Conservation (phyloP, 2,329 filamentous ascomycete species). For the Aspergillus sp. region DNA sequence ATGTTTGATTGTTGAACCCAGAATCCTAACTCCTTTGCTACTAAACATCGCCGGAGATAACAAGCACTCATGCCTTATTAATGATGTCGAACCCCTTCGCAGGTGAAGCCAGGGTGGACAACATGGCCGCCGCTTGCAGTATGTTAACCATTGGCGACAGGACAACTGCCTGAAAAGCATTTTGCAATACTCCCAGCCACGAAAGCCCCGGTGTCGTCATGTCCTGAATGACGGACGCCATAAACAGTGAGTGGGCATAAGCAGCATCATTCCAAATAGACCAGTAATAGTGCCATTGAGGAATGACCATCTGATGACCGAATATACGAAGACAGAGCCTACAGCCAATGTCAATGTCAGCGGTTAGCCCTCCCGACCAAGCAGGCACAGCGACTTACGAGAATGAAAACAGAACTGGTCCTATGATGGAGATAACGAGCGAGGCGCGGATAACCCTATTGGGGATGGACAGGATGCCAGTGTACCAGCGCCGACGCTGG, state of each 20-base stretch:
- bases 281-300: too few species aligned
- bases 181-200: neutral
- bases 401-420: neutral
- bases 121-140: neutral
- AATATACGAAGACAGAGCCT: too few species aligned
- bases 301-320: too few species aligned
- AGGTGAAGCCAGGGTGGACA: neutral
- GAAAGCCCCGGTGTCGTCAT: neutral
- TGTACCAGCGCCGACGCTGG: constrained; percentile 12
- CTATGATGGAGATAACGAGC: constrained; percentile 2
- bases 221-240: constrained; percentile 3
- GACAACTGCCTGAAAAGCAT: neutral
- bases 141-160: constrained; percentile 1
- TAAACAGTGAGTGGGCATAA: neutral
- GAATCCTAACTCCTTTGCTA: neutral
- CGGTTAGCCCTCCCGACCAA: too few species aligned
- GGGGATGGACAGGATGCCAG: constrained; percentile 5
- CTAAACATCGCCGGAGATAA: too few species aligned
- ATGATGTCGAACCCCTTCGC: neutral
- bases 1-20: neutral
- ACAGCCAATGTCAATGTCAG: too few species aligned
- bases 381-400: too few species aligned
- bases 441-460: neutral
- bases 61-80: neutral
- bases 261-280: neutral